Percentiles rank a stretch among this genome's conserved stretches.
Conservation (phyloP, 1,284 basidiomycete genomes). For the Xanthoconium separans region DNA sequence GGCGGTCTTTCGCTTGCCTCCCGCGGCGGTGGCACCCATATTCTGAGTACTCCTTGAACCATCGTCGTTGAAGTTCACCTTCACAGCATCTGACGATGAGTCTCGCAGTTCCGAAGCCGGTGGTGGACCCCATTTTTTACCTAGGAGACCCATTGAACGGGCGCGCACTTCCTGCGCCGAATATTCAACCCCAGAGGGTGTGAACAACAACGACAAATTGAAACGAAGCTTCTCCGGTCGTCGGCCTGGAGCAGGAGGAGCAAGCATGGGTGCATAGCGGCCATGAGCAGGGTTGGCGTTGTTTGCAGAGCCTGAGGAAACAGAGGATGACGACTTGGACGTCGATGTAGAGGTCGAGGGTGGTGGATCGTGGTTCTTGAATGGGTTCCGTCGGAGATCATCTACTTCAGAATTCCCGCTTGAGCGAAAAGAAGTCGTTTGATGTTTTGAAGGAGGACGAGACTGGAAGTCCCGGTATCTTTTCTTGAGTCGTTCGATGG, state of each 20-base stretch:
- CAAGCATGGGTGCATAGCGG: conserved; percentile 67
- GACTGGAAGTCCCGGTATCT: conserved; percentile 81
- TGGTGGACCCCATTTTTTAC: conserved; percentile 77
- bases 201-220: conserved; percentile 65
- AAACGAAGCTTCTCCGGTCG: conserved; percentile 69
- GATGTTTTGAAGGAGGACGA: conserved; percentile 38
- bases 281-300: conserved; percentile 28
- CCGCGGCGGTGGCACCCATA: conserved; percentile 34
- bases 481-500: conserved; percentile 82
- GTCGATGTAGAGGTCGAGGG: conserved; percentile 30
- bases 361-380: conserved; percentile 47
- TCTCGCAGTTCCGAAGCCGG: conserved; percentile 45
- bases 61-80: conserved; percentile 56
- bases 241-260: conserved; percentile 62
- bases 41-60: conserved; percentile 44
- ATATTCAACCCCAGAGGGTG: conserved; percentile 66
- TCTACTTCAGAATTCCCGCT: conserved; percentile 33
- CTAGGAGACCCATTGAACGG: conserved; percentile 71
- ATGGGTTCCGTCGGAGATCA: conserved; percentile 52
- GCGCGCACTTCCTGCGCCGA: conserved; percentile 75
- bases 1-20: conserved; percentile 39
- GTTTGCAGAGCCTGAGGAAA: conserved; percentile 16
- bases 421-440: conserved; percentile 26
- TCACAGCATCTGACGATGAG: conserved; percentile 30
- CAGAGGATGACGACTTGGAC: conserved; percentile 24